Evolutionary conservation across 768 basidiomycete species (phyloP).

Genomic region (Hypholoma fasciculare): DNA sequence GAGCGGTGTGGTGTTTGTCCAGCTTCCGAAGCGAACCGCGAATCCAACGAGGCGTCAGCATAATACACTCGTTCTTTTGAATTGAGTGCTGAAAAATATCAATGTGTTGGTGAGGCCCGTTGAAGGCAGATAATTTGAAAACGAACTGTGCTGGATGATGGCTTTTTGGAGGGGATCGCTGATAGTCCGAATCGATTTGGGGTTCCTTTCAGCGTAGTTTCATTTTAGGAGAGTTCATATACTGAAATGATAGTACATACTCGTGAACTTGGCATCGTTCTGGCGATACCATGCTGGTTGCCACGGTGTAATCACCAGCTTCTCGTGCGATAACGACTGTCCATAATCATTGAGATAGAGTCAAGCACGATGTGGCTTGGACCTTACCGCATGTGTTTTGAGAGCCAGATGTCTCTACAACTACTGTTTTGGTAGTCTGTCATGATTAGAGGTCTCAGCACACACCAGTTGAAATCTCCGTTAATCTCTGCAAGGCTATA

Average conservation of each 20-base stretch:
- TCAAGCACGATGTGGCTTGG: not conserved
- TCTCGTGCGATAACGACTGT: slow-evolving; percentile 67
- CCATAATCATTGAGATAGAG: not conserved
- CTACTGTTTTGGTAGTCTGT: slow-evolving; percentile 3
- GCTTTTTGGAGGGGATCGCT: slow-evolving; percentile 64
- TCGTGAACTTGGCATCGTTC: slow-evolving; percentile 68
- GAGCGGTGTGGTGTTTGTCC: slow-evolving; percentile 59
- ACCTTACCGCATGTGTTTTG: slow-evolving; percentile 57
- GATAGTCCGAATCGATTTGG: slow-evolving; percentile 57
- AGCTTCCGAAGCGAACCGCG: slow-evolving; percentile 69
- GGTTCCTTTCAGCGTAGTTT: slow-evolving; percentile 41
- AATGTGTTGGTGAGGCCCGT: not conserved
- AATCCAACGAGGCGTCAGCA: slow-evolving; percentile 62
- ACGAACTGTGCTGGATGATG: slow-evolving; percentile 65
- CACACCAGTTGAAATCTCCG: slow-evolving; percentile 69
- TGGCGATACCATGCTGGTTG: slow-evolving; percentile 62
- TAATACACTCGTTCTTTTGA: slow-evolving; percentile 61
- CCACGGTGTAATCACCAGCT: slow-evolving; percentile 70
- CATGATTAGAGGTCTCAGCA: not conserved
- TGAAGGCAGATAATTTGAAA: not conserved
- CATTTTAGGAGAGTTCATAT: not conserved
- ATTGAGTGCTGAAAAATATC: slow-evolving; percentile 50
- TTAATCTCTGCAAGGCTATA: slow-evolving; percentile 60
- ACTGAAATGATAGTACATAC: slow-evolving; percentile 35
- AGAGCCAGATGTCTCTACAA: slow-evolving; percentile 61